These are phyloP conservation scores for Nepenthes mirabilis DNA, from an alignment of 148 eudicot genomes.

Conservation along the genomic window DNA sequence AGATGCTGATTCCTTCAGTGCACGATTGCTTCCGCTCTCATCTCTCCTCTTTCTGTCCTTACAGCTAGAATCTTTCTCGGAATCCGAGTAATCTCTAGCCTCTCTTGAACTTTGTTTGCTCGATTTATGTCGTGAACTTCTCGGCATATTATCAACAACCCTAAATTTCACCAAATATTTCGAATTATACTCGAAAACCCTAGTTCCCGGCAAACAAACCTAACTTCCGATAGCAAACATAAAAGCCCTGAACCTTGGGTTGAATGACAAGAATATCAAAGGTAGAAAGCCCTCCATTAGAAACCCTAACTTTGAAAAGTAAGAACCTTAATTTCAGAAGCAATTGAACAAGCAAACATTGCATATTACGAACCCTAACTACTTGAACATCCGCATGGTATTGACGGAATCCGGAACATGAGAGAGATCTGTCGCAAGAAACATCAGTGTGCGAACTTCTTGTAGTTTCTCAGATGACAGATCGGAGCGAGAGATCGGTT, in stretches of 20 bases:
- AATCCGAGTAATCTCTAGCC: constrained; percentile 52
- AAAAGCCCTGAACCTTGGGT: neutral
- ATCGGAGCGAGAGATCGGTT: neutral
- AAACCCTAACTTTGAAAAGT: constrained; percentile 5
- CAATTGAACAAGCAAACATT: neutral
- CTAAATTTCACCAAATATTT: constrained; percentile 1
- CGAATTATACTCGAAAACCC: constrained; percentile 10
- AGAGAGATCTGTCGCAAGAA: neutral
- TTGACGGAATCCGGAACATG: neutral
- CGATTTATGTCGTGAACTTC: constrained; percentile 88
- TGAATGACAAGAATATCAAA: no score
- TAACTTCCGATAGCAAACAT: constrained; percentile 6
- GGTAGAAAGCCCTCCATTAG: neutral
- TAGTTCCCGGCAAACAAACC: constrained; percentile 12
- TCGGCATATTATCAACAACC: constrained; percentile 38
- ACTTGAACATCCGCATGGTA: neutral
- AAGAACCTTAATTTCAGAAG: constrained; percentile 8
- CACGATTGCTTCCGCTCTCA: constrained; percentile 39
- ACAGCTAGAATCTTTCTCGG: constrained; percentile 56
- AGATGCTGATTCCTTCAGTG: constrained; percentile 37
- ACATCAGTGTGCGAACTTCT: neutral
- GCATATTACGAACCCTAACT: neutral
- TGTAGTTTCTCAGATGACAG: neutral
- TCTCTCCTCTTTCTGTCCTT: constrained; percentile 47
- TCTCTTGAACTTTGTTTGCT: constrained; percentile 69